These are phyloP conservation scores for Arabidopsis hybrid DNA, from an alignment of 441 rosid species.

Conservation along the genomic window DNA sequence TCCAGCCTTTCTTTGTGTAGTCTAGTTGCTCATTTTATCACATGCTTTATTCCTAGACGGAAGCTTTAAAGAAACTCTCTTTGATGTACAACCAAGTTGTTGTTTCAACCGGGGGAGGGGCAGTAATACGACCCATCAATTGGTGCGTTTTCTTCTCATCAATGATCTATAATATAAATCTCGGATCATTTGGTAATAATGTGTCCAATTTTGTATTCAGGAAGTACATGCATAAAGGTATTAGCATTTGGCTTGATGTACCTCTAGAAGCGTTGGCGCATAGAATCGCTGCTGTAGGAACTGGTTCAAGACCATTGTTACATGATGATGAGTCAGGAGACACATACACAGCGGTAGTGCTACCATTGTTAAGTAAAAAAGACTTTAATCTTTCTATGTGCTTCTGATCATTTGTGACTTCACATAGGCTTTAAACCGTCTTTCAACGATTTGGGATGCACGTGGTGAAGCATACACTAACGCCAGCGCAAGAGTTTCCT, in stretches of 20 bases:
- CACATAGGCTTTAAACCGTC: conserved; percentile 65
- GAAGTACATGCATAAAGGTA: conserved; percentile 80
- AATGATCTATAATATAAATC: conserved; percentile 13
- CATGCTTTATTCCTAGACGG: conserved; percentile 58
- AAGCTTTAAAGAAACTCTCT: conserved; percentile 62
- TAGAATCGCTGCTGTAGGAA: conserved; percentile 90
- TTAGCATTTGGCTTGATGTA: conserved; percentile 92
- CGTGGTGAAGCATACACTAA: conserved; percentile 69
- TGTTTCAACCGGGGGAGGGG: conserved; percentile 98
- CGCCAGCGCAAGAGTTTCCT: conserved; percentile 73
- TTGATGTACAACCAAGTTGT: conserved; percentile 56
- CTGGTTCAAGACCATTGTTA: conserved; percentile 88
- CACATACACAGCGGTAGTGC: conserved; percentile 67
- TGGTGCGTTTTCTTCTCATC: conserved; percentile 53
- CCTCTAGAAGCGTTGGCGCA: conserved; percentile 88
- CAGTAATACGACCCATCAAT: conserved; percentile 68
- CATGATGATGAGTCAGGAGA: conserved; percentile 72
- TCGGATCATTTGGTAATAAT: conserved; percentile 12
- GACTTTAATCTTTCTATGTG: neutral
- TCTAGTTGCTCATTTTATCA: conserved; percentile 13
- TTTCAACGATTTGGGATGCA: conserved; percentile 68
- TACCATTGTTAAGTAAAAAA: neutral
- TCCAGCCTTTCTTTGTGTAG: neutral
- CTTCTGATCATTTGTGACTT: conserved; percentile 17
- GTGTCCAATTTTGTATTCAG: conserved; percentile 42